Evolutionary conservation across 306 rosid genomes (phyloP), one percentile per base, ranked within the genome.

Genomic region (Neltuma alba): DNA sequence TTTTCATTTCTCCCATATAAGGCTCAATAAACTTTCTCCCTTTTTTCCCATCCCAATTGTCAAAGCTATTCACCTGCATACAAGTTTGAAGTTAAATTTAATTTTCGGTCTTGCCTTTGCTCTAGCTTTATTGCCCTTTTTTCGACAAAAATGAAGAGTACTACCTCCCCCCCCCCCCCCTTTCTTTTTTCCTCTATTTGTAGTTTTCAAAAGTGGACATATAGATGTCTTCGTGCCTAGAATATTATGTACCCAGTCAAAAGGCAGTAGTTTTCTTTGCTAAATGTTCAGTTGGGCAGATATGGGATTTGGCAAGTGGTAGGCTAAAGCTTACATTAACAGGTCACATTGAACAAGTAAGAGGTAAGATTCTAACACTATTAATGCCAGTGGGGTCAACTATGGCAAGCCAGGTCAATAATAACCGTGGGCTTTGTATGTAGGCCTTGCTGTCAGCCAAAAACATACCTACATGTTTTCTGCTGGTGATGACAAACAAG

Each of bases 401-500:
- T 20, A 31, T 75, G 54, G 76, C 64, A 76, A 67, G 72, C 52
- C 38, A 61, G 77, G 74, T 78, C 21, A 61, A 57, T 34, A 62
- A 68, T 81, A 75, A 72, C 31, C 42, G 28, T 73, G 63, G 63
- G 70, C 73, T 74, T 80, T 73, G 45, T 67, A 79, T 40, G 58
- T 87, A 95, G 99, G 99, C 80, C 99, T 95, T 77, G 98, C 98
- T 78, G 83, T 95, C 74, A 95, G 99, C 86, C 71, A 47, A 83
- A 95, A 80, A 75, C 99, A 95, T 82, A 95, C 99, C 8, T 93
- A 93, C 82, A 95, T 95, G 99, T 95, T 95, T 74, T 95, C 99
- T 83, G 98, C 98, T 45, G 99, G 99, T 76, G 99, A 95, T 12
- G 99, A 95, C 80, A 95, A 95, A 70, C 98, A 89, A 90, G 99